Conservation (phyloP, 169 alveolate species). For the Babesia bovis region DNA sequence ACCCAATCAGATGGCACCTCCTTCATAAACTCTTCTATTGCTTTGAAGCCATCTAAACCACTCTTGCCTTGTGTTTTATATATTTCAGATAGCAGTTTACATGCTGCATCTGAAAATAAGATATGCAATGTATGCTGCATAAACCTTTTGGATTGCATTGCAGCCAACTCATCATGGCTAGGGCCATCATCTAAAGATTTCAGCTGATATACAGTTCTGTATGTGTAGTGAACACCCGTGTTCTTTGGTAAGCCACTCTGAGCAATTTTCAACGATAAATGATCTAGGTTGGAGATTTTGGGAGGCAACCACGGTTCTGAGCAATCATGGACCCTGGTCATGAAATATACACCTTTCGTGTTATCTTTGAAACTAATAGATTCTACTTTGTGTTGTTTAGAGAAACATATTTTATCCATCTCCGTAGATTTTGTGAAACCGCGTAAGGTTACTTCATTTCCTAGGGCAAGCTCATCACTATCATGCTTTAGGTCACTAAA, state of each 20-base stretch:
- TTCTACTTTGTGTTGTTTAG: conserved; percentile 1
- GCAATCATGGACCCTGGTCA: conserved; percentile 57
- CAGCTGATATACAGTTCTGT: conserved; percentile 10
- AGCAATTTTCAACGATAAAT: not conserved
- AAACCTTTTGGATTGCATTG: conserved; percentile 21
- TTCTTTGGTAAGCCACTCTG: not conserved
- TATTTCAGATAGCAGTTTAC: not conserved
- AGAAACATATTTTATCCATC: conserved; percentile 6
- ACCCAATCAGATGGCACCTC: not conserved
- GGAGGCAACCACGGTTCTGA: conserved; percentile 46
- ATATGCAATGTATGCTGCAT: conserved; percentile 47
- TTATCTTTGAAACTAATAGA: conserved; percentile 24
- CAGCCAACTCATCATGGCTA: not conserved
- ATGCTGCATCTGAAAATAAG: conserved; percentile 20
- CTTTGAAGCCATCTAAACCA: not conserved
- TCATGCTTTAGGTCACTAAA: not conserved
- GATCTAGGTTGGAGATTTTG: not conserved
- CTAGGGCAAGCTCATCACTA: not conserved
- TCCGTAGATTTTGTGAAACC: not conserved
- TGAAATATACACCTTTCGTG: conserved; percentile 30
- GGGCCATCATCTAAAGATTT: not conserved
- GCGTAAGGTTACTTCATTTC: not conserved
- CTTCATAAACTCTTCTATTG: conserved; percentile 8
- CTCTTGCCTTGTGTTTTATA: not conserved
- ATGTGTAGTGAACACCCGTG: conserved; percentile 1